Conservation (phyloP, 768 basidiomycete species). For the Hydnomerulius pinastri region DNA sequence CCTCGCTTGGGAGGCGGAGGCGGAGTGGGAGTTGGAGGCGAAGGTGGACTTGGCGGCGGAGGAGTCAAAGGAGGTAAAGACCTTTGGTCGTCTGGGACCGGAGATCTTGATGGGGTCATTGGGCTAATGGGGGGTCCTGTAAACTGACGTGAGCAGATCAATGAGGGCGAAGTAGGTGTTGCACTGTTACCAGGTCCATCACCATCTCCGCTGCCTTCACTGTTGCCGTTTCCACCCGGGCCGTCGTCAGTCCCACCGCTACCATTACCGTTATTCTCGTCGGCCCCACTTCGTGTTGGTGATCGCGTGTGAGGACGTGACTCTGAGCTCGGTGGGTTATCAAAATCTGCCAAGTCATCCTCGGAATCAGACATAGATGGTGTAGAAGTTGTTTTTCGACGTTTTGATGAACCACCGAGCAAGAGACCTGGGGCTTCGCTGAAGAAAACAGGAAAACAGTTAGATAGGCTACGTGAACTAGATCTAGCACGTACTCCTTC, state of each 20-base stretch:
- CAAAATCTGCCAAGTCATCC: conserved; percentile 1
- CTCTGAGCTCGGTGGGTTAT: background rate
- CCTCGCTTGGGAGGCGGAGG: too few species aligned
- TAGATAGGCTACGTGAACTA: background rate
- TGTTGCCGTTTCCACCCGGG: background rate
- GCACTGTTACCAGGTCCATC: background rate
- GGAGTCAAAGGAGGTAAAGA: too few species aligned
- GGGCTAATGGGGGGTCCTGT: too few species aligned
- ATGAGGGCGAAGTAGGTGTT: too few species aligned
- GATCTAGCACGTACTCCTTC: background rate
- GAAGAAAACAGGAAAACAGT: background rate
- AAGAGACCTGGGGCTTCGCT: background rate
- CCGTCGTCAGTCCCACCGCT: background rate
- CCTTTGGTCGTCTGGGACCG: background rate
- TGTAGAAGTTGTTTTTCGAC: background rate
- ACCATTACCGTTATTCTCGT: background rate
- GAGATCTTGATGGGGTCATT: too few species aligned
- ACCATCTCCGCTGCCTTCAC: background rate
- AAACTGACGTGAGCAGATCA: too few species aligned
- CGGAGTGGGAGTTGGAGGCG: too few species aligned
- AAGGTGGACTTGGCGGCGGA: too few species aligned
- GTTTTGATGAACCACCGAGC: background rate
- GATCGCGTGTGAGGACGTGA: background rate
- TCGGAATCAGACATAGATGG: background rate
- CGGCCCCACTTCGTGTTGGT: background rate